Evolutionary conservation across 169 alveolate genomes (phyloP), one percentile per base, ranked within the genome.

Genomic region (Amoebophrya sp.): DNA sequence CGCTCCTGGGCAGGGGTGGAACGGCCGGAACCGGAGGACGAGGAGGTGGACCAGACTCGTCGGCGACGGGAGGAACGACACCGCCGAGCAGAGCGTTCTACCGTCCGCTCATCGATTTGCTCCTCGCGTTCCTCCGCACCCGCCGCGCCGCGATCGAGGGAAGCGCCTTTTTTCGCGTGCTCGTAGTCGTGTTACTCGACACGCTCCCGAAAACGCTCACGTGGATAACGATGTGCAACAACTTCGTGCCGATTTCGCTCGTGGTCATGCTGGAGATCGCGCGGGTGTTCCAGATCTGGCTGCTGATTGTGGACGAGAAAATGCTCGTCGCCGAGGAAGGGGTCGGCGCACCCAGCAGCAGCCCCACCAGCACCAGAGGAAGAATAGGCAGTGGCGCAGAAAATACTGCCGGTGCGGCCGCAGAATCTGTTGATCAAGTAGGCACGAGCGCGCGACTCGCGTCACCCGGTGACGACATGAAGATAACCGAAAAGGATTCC

Each of bases 231-330:
- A 1, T 58, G 31, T 95, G 94, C 93, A 94, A 95, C 18, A 94
- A 94, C 88, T 94, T 95, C 89, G 95, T 95, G 34, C 97, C 97
- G 2, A 95, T 95, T 23, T 93, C 96, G 31, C 91, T 95, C 34
- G 78, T 58, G 29, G 78, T 58, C 29, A 2, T 7, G 26, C 92
- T 95, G 40, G 96, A 95, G 92, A 90, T 94, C 41, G 94, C 93
- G 23, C 90, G 94, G 89, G 89, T 94, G 45, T 78, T 94, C 89
- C 91, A 96, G 92, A 95, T 94, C 45, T 48, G 91, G 90, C 92
- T 94, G 58, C 94, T 95, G 92, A 91, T 92, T 67, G 92, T 91
- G 89, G 95, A 94, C 43, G 93, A 93, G 58, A 91, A 91, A 91
- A 92, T 92, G 42, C 93, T 93, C 88, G 23, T 1, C 20, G 20